phyloP scores from a whole-genome alignment of 768 basidiomycete genomes.

The Mycena polygramma region DNA sequence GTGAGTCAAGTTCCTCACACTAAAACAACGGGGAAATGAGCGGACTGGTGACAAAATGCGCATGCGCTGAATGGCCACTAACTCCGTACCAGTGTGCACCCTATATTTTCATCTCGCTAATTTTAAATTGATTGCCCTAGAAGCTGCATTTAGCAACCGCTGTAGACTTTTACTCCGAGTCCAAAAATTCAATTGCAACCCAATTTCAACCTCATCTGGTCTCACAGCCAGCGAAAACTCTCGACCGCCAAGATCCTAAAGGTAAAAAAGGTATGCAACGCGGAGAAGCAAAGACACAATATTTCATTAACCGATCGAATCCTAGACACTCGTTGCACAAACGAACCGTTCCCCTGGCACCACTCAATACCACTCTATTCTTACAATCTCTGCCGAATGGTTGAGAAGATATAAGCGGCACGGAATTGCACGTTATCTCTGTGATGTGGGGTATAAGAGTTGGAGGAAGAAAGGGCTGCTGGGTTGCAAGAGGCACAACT shows the following conservation, averaged over 20 bases:
- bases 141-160: conserved; percentile 6
- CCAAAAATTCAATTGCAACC: no score
- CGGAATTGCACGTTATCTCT: background rate
- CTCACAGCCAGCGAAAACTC: conserved; percentile 11
- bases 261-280: no score
- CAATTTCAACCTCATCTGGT: conserved; percentile 17
- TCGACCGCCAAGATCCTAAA: background rate
- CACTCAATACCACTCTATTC: conserved; percentile 14
- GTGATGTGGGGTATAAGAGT: background rate
- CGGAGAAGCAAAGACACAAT: background rate
- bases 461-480: background rate
- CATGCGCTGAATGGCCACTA: no score
- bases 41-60: conserved; percentile 8
- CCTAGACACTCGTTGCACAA: conserved; percentile 13
- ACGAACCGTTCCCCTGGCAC: conserved; percentile 5
- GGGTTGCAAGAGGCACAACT: conserved; percentile 7
- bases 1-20: conserved; percentile 3
- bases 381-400: conserved; percentile 4
- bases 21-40: conserved; percentile 7
- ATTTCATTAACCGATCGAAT: background rate
- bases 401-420: background rate
- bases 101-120: conserved; percentile 15
- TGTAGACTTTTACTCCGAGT: conserved; percentile 5
- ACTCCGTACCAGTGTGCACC: conserved; percentile 6
- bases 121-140: conserved; percentile 16